Percentiles rank a stretch among this genome's conserved stretches.
phyloP scores from a whole-genome alignment of 1,139 yeast genomes.

The Geotrichum cucujoidarum region DNA sequence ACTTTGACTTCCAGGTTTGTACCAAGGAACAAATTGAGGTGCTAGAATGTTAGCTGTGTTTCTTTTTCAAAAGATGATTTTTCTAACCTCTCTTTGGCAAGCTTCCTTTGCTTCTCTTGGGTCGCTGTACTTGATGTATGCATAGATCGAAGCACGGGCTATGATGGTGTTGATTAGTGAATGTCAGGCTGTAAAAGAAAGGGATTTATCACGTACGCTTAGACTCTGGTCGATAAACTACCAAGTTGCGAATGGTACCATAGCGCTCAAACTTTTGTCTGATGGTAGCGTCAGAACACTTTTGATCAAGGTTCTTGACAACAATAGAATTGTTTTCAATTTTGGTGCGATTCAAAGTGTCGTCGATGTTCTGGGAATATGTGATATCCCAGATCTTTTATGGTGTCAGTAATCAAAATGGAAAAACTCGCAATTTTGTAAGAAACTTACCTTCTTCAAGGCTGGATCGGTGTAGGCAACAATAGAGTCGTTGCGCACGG shows the following conservation, averaged over 20 bases:
- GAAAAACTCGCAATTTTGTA: too few relatives aligned
- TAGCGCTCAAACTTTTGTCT: slow-evolving; percentile 19
- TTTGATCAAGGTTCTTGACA: slow-evolving; percentile 13
- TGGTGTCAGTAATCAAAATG: background rate
- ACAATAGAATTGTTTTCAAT: slow-evolving; percentile 19
- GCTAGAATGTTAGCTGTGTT: slow-evolving; percentile 3
- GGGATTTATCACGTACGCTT: background rate
- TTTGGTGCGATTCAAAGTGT: slow-evolving; percentile 17
- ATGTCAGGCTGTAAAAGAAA: background rate
- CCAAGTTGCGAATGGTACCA: slow-evolving; percentile 17
- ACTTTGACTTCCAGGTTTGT: slow-evolving; percentile 6
- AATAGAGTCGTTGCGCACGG: slow-evolving; percentile 85
- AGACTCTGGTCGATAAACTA: slow-evolving; percentile 11
- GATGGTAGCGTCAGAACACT: slow-evolving; percentile 13
- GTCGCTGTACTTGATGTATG: slow-evolving; percentile 15
- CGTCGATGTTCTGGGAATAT: slow-evolving; percentile 20
- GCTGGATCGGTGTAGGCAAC: slow-evolving; percentile 58
- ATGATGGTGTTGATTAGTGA: background rate
- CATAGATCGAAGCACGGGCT: slow-evolving; percentile 8
- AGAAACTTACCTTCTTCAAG: slow-evolving; percentile 12
- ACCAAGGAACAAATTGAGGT: slow-evolving; percentile 1
- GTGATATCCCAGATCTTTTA: slow-evolving; percentile 20
- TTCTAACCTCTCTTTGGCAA: slow-evolving; percentile 11
- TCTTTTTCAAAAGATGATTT: background rate
- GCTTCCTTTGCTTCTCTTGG: slow-evolving; percentile 13